phyloP scores from a whole-genome alignment of 2,329 filamentous ascomycete genomes.

The Talaromyces sp. region DNA sequence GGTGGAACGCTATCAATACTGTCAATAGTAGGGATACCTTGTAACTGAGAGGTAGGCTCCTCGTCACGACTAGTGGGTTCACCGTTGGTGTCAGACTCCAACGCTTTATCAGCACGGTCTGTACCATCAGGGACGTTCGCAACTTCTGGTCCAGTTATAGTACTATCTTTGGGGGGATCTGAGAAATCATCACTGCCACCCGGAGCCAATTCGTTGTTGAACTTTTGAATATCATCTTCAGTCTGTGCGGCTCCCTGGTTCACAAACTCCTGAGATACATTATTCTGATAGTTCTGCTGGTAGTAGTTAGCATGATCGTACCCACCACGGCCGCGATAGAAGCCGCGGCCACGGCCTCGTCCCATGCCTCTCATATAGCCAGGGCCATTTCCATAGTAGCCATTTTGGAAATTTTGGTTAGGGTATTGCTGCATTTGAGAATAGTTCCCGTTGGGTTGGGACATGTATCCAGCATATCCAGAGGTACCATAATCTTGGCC shows the following conservation, averaged over 20 bases:
- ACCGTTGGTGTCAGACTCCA: not conserved
- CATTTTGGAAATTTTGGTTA: constrained; percentile 68
- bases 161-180: constrained; percentile 24
- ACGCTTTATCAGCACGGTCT: not conserved
- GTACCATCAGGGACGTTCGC: not conserved
- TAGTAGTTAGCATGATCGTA: constrained; percentile 37
- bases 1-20: constrained; percentile 28
- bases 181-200: constrained; percentile 32
- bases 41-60: constrained; percentile 21
- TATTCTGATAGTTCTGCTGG: constrained; percentile 33
- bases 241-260: constrained; percentile 20
- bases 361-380: constrained; percentile 61
- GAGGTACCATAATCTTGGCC: constrained; percentile 77
- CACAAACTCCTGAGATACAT: constrained; percentile 29
- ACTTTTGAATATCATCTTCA: constrained; percentile 25
- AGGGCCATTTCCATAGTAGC: constrained; percentile 72
- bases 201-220: constrained; percentile 35
- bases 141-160: constrained; percentile 13
- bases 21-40: constrained; percentile 33
- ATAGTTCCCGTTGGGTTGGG: constrained; percentile 75
- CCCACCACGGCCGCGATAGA: constrained; percentile 36
- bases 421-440: constrained; percentile 55
- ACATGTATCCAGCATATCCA: constrained; percentile 66
- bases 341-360: constrained; percentile 62
- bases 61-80: constrained; percentile 3